Evolutionary conservation across 331 rosid genomes (phyloP).

Genomic region (Malus hybrid): DNA sequence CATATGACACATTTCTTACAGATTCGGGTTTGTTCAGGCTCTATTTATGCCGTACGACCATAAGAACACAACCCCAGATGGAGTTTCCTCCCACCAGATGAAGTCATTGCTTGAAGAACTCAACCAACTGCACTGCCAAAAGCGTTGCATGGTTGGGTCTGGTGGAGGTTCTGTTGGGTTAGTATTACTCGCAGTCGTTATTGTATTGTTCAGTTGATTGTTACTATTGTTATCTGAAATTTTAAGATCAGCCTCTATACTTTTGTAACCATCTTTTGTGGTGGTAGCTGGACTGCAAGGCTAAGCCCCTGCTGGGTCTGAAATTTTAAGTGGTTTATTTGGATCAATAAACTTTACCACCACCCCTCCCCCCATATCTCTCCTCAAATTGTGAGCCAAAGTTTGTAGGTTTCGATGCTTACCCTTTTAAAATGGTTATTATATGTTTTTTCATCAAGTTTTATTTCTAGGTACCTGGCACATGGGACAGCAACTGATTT

Average conservation of each 20-base stretch:
- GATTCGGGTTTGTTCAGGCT: constrained; percentile 48
- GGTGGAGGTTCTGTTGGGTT: constrained; percentile 99
- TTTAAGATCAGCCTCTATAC: neutral
- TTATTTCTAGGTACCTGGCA: constrained; percentile 72
- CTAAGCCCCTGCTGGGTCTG: too few relatives aligned
- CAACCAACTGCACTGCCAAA: constrained; percentile 67
- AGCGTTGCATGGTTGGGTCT: constrained; percentile 78
- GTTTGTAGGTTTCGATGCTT: neutral
- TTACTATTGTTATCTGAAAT: neutral
- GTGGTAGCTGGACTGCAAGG: neutral
- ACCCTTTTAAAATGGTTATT: neutral
- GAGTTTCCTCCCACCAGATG: constrained; percentile 57
- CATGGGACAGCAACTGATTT: constrained; percentile 99
- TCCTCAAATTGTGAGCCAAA: neutral
- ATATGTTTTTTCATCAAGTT: neutral
- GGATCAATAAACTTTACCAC: neutral
- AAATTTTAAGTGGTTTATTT: neutral
- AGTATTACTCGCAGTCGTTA: constrained; percentile 13
- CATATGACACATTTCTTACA: neutral
- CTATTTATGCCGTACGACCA: constrained; percentile 98
- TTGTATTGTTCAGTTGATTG: neutral
- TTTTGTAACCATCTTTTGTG: neutral
- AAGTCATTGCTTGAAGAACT: constrained; percentile 75
- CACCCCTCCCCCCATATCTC: neutral
- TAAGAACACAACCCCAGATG: constrained; percentile 81